These are phyloP conservation scores for Cydonia oblonga DNA, from an alignment of 331 rosid species.

Conservation along the genomic window DNA sequence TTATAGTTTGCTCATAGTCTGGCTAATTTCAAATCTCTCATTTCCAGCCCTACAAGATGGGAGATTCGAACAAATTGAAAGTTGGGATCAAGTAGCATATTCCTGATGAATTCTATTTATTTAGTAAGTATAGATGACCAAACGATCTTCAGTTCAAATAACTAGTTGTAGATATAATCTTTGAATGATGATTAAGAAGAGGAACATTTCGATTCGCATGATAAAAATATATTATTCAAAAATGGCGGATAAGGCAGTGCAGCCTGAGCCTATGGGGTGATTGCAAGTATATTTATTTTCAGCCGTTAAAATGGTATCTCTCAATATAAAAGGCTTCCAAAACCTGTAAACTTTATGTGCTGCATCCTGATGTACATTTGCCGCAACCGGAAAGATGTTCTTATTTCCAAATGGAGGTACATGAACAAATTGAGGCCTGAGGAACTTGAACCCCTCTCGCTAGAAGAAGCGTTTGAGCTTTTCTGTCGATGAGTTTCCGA, in stretches of 20 bases:
- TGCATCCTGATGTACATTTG: not conserved
- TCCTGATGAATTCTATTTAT: too few relatives aligned
- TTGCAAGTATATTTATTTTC: too few relatives aligned
- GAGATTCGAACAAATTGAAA: not conserved
- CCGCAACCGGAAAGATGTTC: not conserved
- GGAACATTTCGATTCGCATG: not conserved
- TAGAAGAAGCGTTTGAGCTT: not conserved
- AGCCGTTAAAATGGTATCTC: not conserved
- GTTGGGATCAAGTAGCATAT: not conserved
- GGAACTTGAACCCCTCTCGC: not conserved
- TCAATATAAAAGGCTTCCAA: not conserved
- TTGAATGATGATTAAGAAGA: not conserved
- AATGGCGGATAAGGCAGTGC: not conserved
- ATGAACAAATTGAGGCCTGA: not conserved
- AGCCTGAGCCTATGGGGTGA: too few relatives aligned
- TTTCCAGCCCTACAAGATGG: not conserved
- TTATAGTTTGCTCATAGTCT: too few relatives aligned
- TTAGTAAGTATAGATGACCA: not conserved
- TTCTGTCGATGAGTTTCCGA: not conserved
- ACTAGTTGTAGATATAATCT: too few relatives aligned
- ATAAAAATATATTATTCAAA: too few relatives aligned
- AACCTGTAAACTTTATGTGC: not conserved
- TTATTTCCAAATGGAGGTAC: not conserved
- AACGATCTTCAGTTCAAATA: too few relatives aligned
- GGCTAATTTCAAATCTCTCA: not conserved